Evolutionary conservation across 2,329 filamentous ascomycete genomes (phyloP).

Genomic region (Neonectria magnoliae): DNA sequence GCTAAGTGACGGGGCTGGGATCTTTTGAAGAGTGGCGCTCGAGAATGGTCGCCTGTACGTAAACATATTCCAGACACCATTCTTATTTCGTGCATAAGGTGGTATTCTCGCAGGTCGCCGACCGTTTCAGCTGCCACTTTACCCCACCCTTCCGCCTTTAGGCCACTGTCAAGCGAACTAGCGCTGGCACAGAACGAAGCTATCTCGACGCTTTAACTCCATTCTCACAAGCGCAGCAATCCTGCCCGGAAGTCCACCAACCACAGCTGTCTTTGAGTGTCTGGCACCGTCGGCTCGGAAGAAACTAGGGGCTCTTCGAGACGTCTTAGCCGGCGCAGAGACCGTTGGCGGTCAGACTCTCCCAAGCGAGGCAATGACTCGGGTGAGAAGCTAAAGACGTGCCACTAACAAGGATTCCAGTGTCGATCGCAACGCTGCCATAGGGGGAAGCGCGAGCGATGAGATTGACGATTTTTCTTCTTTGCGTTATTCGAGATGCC

Average conservation of each 20-base stretch:
- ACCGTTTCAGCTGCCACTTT: conserved; percentile 15
- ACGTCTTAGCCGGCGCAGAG: not conserved
- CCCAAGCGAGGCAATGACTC: conserved; percentile 8
- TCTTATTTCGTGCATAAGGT: not conserved
- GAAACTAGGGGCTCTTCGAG: not conserved
- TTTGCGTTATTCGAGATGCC: not conserved
- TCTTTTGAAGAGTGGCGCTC: not conserved
- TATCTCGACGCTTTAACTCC: not conserved
- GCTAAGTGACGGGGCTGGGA: not conserved
- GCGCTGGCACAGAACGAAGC: not conserved
- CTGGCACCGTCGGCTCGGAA: not conserved
- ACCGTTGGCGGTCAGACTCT: not conserved
- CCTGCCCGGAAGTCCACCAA: not conserved
- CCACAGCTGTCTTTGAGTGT: not conserved
- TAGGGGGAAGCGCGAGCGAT: not conserved
- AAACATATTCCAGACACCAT: not conserved
- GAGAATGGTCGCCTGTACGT: not conserved
- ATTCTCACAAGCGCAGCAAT: not conserved
- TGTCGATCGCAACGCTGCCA: not conserved
- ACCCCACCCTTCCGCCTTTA: conserved; percentile 1
- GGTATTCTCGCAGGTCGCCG: not conserved
- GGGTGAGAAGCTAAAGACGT: not conserved
- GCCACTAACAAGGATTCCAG: not conserved
- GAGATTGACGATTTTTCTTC: not conserved
- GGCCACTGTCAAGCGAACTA: conserved; percentile 10